Percentiles rank a stretch among this genome's conserved stretches.
phyloP scores from a whole-genome alignment of 352 stramenopile genomes.

The Phytophthora aleatoria region DNA sequence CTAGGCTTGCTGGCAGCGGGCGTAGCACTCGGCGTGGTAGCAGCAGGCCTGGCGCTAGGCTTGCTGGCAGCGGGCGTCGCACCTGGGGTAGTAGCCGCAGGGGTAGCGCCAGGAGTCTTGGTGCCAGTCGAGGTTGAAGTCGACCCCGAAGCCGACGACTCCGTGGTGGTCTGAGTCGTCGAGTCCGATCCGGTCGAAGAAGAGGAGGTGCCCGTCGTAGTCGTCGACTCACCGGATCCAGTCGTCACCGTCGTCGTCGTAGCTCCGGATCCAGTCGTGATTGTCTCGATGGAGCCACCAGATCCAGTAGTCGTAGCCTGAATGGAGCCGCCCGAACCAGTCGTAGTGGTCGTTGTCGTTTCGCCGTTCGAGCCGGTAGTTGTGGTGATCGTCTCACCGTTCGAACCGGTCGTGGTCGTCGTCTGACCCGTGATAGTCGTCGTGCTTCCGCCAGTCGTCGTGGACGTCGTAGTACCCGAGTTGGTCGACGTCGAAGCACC shows the following conservation, averaged over 20 bases:
- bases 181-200: slow-evolving; percentile 11
- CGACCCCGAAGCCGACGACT: slow-evolving; percentile 10
- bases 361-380: slow-evolving; percentile 22
- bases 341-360: slow-evolving; percentile 21
- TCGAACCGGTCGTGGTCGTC: slow-evolving; percentile 18
- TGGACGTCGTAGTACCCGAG: slow-evolving; percentile 5
- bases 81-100: slow-evolving; percentile 21
- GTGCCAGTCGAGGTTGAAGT: slow-evolving; percentile 17
- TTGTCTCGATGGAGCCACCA: slow-evolving; percentile 21
- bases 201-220: slow-evolving; percentile 3
- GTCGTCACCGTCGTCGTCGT: slow-evolving; percentile 22
- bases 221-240: slow-evolving; percentile 21
- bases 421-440: slow-evolving; percentile 16
- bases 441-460: slow-evolving; percentile 12
- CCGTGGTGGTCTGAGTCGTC: slow-evolving; percentile 18
- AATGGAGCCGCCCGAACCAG: slow-evolving; percentile 9
- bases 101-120: slow-evolving; percentile 19
- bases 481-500: slow-evolving; percentile 10
- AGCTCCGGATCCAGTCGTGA: slow-evolving; percentile 22
- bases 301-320: slow-evolving; percentile 25
- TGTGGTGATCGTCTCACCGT: slow-evolving; percentile 20
- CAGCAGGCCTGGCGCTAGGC: slow-evolving; percentile 21
- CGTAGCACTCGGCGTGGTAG: slow-evolving; percentile 20
- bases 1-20: slow-evolving; percentile 19
- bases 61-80: slow-evolving; percentile 27